These are phyloP conservation scores for Choanephora cucurbitarum DNA, from an alignment of 371 early-diverging fungal genomes.

Conservation along the genomic window DNA sequence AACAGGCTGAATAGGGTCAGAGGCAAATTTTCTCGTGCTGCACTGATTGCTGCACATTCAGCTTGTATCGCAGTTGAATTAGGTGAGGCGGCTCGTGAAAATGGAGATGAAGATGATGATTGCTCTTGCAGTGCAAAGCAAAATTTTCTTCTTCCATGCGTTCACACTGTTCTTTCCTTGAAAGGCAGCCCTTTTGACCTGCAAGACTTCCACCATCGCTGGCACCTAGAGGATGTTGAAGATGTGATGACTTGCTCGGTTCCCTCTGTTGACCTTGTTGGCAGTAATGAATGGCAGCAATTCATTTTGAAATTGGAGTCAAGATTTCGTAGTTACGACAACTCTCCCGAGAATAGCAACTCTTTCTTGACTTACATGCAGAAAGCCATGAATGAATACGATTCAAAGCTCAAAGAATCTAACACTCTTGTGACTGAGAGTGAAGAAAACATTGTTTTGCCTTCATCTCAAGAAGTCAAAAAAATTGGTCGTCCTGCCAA, in stretches of 20 bases:
- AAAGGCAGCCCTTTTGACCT: background rate
- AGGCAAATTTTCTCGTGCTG: background rate
- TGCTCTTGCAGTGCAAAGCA: background rate
- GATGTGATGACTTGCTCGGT: too few species aligned
- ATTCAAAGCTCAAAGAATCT: background rate
- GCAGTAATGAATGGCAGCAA: too few species aligned
- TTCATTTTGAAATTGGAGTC: too few species aligned
- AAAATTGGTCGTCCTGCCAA: background rate
- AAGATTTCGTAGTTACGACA: too few species aligned
- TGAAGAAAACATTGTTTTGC: background rate
- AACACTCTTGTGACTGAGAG: too few species aligned
- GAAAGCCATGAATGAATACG: too few species aligned
- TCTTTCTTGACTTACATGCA: too few species aligned
- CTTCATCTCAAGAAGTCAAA: background rate
- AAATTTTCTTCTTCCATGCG: background rate
- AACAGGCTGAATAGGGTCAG: background rate
- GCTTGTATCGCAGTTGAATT: background rate
- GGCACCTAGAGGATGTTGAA: background rate
- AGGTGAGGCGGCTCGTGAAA: background rate
- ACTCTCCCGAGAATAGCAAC: too few species aligned
- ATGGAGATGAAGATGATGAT: background rate
- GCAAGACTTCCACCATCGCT: background rate
- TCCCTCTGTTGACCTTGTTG: too few species aligned
- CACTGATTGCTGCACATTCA: background rate
- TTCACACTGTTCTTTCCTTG: background rate